Base-by-base conservation (phyloP, 1,139 yeast genomes). In the Spencermartinsiella ligniputridi region DNA sequence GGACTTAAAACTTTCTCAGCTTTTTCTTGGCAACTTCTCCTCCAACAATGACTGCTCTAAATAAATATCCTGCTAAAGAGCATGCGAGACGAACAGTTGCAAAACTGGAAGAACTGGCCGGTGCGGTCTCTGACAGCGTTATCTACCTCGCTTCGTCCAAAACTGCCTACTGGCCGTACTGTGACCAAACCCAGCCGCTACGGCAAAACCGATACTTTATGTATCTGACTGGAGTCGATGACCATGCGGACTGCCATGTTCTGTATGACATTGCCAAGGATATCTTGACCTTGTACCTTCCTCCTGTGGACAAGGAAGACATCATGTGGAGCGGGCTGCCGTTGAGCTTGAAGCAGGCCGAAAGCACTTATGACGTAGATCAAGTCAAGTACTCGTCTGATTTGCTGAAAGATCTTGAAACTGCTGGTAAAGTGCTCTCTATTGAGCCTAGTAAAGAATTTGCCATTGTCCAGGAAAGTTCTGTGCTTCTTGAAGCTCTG, bases 281-380 rank as follows among this genome's bases (percentile, higher is more conserved):
- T 44, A 71, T 76, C 45, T 72, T 88, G 52, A 78, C 81, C 0
- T 69, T 90, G 38, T 90, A 84, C 60, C 71, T 92, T 43, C 97
- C 97, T 2, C 76, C 84, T 47, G 72, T 90, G 40, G 96, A 89
- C 61, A 68, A 76, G 42, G 97, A 92, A 39, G 96, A 87, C 61
- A 86, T 92, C 40, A 85, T 92, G 90, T 92, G 98, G 97, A 82
- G 94, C 46, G 98, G 98, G 0, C 62, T 83, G 66, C 97, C 98
- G 1, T 53, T 87, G 43, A 69, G 78, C 34, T 56, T 72, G n/a
- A 80, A 82, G 42, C 80, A 83, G 18, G 96, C 97, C 0, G 48
- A 64, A 40, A 61, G 68, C 16, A 73, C 71, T 50, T 92, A 68
- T 57, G 96, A 90, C 54, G 90, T 87, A 29, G 97, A 92, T 63